phyloP scores from a whole-genome alignment of 1,284 basidiomycete genomes.

The Fomitopsis betulina region DNA sequence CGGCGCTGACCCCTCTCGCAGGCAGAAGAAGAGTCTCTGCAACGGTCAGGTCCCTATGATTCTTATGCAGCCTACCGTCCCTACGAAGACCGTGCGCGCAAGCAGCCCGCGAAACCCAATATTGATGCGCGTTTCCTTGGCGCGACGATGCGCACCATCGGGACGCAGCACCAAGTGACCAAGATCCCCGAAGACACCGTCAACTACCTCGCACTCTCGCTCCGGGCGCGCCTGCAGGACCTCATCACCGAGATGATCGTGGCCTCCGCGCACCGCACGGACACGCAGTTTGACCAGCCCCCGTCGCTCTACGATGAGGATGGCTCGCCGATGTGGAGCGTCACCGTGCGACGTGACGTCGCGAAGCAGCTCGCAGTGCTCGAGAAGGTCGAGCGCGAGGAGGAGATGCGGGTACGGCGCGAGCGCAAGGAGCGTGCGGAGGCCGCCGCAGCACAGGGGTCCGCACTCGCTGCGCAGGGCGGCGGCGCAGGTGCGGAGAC shows the following conservation, averaged over 20 bases:
- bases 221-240: conserved; percentile 70
- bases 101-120: conserved; percentile 59
- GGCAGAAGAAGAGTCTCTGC: conserved; percentile 79
- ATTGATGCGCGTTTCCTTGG: conserved; percentile 63
- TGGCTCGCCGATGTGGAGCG: conserved; percentile 72
- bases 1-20: conserved; percentile 23
- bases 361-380: conserved; percentile 70
- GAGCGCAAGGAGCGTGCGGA: conserved; percentile 74
- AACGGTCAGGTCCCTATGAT: conserved; percentile 48
- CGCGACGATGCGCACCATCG: conserved; percentile 58
- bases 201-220: conserved; percentile 74
- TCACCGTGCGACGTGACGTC: conserved; percentile 68
- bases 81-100: conserved; percentile 69
- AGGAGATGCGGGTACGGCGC: conserved; percentile 67
- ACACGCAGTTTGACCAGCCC: conserved; percentile 65
- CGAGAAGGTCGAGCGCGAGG: conserved; percentile 75
- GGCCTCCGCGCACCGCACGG: conserved; percentile 66
- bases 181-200: conserved; percentile 67
- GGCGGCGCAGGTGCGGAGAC: conserved; percentile 30
- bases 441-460: conserved; percentile 60
- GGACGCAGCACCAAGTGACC: conserved; percentile 57
- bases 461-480: conserved; percentile 54
- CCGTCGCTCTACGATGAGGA: conserved; percentile 58
- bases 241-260: conserved; percentile 67
- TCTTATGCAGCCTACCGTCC: conserved; percentile 52